Evolutionary conservation across 768 basidiomycete species (phyloP).

Genomic region (Collybiopsis luxurians): DNA sequence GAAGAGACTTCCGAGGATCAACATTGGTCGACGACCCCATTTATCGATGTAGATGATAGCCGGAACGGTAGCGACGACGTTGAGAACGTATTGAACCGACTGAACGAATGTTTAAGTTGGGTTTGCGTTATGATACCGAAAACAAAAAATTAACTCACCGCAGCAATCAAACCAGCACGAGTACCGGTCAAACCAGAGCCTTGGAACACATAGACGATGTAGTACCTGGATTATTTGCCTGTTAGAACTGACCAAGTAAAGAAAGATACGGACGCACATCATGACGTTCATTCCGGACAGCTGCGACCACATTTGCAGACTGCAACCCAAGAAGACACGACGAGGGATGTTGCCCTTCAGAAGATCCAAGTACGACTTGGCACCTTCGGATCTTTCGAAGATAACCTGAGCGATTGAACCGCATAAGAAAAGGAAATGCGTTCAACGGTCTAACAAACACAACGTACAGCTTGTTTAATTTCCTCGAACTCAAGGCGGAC

Average conservation of each 20-base stretch:
- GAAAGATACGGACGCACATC: slow-evolving; percentile 46
- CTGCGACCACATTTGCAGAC: slow-evolving; percentile 82
- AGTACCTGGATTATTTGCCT: slow-evolving; percentile 53
- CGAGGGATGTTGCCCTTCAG: slow-evolving; percentile 64
- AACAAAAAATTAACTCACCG: slow-evolving; percentile 21
- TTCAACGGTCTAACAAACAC: background rate
- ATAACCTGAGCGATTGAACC: slow-evolving; percentile 28
- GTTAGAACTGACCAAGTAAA: background rate
- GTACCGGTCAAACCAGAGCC: slow-evolving; percentile 75
- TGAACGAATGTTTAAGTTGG: slow-evolving; percentile 20
- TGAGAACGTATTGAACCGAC: slow-evolving; percentile 65
- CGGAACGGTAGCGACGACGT: slow-evolving; percentile 44
- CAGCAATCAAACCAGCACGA: slow-evolving; percentile 72
- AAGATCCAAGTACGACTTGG: slow-evolving; percentile 67
- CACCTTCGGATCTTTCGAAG: slow-evolving; percentile 67
- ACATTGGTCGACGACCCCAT: slow-evolving; percentile 79
- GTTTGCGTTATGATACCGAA: background rate
- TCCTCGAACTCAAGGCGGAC: slow-evolving; percentile 72
- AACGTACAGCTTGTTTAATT: slow-evolving; percentile 47
- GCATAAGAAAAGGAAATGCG: background rate
- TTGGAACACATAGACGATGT: slow-evolving; percentile 70
- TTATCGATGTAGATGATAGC: slow-evolving; percentile 67
- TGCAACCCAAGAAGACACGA: slow-evolving; percentile 66
- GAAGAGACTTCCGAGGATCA: slow-evolving; percentile 57
- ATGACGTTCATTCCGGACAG: slow-evolving; percentile 78